Base-by-base conservation (phyloP, 2,329 filamentous ascomycete species). In the Penicillium sp. region DNA sequence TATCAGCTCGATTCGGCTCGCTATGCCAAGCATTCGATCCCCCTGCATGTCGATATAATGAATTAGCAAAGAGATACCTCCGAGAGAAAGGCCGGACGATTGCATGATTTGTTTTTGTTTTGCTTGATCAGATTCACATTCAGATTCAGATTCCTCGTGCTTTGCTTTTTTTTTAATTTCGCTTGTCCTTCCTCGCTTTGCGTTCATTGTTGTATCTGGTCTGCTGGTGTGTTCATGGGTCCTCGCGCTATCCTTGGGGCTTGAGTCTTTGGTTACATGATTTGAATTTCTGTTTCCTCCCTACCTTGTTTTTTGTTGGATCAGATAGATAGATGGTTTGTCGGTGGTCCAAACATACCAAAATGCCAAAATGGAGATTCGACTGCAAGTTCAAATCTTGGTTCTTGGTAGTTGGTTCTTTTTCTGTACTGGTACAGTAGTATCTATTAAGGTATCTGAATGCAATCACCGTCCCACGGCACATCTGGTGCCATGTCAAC, bases 51-150 rank as follows among this genome's bases (percentile, higher is more conserved):
- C 57, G 54, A 65, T 63, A 57, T 64, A 56, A 64, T 61, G 51
- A 60, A 58, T 65, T 64, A 65, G 61, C 63, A 63, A 63, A 63
- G 55, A 64, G 62, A 65, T 65, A 64, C 63, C 62, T 65, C 54
- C 55, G 56, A 62, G 58, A 61, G 57, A 62, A 59, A 59, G 56
- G 60, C 58, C 41, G 58, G 58, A 60, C 43, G 51, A 61, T 62
- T 63, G 59, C 54, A 59, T 60, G 51, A 47, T 49, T 42, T 55
- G 26, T 55, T 42, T 50, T 22, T 20, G 40, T 44, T 40, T 31
- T 27, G 37, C n/a, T 45, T 53, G 8, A 40, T 23, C 14, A 22
- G 31, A 33, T 22, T 22, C 18, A 35, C 12, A 37, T 43, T 22
- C 42, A 22, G 25, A 25, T 33, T 31, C 42, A 37, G 43, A 18